phyloP scores from a whole-genome alignment of 2,329 filamentous ascomycete species.

The Microdochium paspali region DNA sequence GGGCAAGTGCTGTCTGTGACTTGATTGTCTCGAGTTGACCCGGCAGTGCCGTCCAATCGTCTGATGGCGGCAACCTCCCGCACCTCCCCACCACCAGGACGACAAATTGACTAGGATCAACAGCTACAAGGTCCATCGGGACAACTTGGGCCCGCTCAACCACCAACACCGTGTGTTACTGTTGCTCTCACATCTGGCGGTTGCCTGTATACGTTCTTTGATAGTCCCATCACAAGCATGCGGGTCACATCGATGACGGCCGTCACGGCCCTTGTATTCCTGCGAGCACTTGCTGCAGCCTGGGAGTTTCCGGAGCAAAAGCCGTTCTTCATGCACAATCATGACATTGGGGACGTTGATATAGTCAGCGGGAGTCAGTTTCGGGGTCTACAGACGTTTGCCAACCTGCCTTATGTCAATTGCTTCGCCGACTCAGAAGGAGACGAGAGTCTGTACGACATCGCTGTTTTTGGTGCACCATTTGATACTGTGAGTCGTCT shows the following conservation, averaged over 20 bases:
- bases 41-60: too few relatives aligned
- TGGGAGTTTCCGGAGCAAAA: conserved; percentile 5
- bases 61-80: too few relatives aligned
- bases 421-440: conserved; percentile 46
- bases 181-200: too few relatives aligned
- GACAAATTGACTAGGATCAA: too few relatives aligned
- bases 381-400: conserved; percentile 54
- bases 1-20: too few relatives aligned
- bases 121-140: too few relatives aligned
- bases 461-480: conserved; percentile 41
- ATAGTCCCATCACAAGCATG: neutral
- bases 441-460: conserved; percentile 39
- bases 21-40: too few relatives aligned
- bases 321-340: conserved; percentile 4
- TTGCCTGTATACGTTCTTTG: neutral
- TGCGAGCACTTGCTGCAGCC: neutral
- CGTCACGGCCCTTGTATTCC: neutral
- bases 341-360: conserved; percentile 22
- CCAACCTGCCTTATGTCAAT: conserved; percentile 49
- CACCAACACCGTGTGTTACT: too few relatives aligned
- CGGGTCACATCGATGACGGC: neutral
- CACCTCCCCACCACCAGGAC: too few relatives aligned
- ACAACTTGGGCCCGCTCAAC: too few relatives aligned
- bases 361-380: conserved; percentile 31
- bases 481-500: conserved; percentile 37